phyloP scores from a whole-genome alignment of 805 yeast genomes.

The Pichia sporocuriosa region DNA sequence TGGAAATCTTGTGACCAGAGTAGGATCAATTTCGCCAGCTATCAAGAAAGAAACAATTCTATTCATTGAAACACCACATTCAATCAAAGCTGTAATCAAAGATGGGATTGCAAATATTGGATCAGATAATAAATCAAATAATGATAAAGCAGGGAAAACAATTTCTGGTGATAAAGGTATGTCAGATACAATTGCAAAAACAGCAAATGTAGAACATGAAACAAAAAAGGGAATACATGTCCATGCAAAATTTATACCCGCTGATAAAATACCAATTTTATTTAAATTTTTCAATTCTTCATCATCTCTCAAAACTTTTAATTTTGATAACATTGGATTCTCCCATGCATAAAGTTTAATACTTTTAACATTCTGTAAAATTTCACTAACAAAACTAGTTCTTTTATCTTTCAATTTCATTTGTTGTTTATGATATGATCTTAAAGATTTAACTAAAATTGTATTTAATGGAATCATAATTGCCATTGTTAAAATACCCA shows the following conservation, averaged over 20 bases:
- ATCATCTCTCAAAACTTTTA: conserved; percentile 49
- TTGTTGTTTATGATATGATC: conserved; percentile 43
- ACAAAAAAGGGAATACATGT: conserved; percentile 58
- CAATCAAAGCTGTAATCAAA: conserved; percentile 49
- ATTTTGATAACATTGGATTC: conserved; percentile 48
- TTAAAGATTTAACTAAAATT: conserved; percentile 37
- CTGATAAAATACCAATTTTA: conserved; percentile 42
- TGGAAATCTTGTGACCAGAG: conserved; percentile 25
- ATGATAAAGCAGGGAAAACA: conserved; percentile 60
- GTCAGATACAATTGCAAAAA: conserved; percentile 40
- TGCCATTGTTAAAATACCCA: conserved; percentile 47
- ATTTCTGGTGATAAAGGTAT: conserved; percentile 58
- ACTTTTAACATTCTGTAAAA: conserved; percentile 52
- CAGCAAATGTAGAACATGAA: conserved; percentile 52
- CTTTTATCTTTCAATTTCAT: conserved; percentile 60
- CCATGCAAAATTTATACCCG: conserved; percentile 51
- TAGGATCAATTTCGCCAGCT: conserved; percentile 36
- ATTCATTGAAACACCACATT: conserved; percentile 50
- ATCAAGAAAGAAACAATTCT: conserved; percentile 46
- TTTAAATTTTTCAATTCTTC: conserved; percentile 47
- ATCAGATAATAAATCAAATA: conserved; percentile 50
- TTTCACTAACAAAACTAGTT: conserved; percentile 52
- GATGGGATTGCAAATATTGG: conserved; percentile 57
- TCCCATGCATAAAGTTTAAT: conserved; percentile 71
- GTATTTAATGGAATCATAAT: conserved; percentile 56